Base-by-base conservation (phyloP, 1,284 basidiomycete genomes). In the Puccinia horiana region DNA sequence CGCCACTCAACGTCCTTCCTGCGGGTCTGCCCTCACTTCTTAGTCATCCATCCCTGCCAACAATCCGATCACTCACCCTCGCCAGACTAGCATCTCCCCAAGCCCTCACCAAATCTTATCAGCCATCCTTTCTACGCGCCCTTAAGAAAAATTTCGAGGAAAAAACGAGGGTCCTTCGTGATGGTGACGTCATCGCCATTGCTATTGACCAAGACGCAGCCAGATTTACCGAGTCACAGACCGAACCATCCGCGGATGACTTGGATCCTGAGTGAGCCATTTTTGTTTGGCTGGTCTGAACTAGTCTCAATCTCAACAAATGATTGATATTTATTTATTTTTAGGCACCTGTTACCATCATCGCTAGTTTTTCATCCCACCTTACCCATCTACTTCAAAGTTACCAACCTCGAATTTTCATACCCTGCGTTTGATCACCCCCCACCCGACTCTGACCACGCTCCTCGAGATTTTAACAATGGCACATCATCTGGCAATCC, bases 11-110 rank as follows among this genome's bases (percentile, higher is more conserved):
- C 11, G 83, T 88, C 20, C 69, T 84, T 11, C 83, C 89, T 35
- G 84, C 83, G 3, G 87, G 88, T 0, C 87, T 87, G n/a, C 85
- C 87, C 0, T 88, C 88, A 63, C 87, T 87, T 9, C 85, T 87
- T 6, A 85, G 86, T n/a, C 76, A 83, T 44, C 92, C 92, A 12
- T 87, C 90, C 2, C 88, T 96, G 37, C 94, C 95, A 0, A 90
- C 88, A 12, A 95, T 95, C 0, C 89, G 88, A 79, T 89, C 90
- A 6, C 89, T 98, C 44, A 93, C 93, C 0, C 88, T 99, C 52
- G 92, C 95, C 1, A 91, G 95, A 26, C 89, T 99, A 4, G 92
- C 94, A 0, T 94, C 94, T 0, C 91, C 94, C 0, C 88, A 92
- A 83, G 92, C 93, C 0, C 91, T 91, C 6, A 91, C 92, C 86